Evolutionary conservation across 805 yeast species (phyloP).

Genomic region (Starmerella vitae): DNA sequence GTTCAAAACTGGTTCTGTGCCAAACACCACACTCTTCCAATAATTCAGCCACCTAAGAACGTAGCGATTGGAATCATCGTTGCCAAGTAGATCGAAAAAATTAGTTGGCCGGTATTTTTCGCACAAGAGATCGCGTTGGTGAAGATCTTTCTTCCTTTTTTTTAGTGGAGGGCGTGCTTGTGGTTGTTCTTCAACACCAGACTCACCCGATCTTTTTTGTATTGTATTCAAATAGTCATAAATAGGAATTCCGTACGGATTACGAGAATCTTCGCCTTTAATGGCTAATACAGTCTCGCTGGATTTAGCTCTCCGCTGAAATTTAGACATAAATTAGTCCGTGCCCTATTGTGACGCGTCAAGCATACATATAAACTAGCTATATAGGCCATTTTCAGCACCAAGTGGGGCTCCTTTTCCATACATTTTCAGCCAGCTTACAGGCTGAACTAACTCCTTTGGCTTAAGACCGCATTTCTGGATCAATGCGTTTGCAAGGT

Average conservation of each 20-base stretch:
- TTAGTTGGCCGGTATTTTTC: constrained; percentile 56
- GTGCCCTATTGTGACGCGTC: background rate
- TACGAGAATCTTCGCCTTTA: constrained; percentile 1
- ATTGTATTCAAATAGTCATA: no score
- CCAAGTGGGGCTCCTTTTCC: constrained; percentile 61
- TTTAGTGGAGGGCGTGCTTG: constrained; percentile 1
- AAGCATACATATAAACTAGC: constrained; percentile 26
- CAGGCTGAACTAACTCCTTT: constrained; percentile 33
- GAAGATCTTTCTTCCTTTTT: background rate
- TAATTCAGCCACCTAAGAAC: constrained; percentile 51
- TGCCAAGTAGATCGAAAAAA: constrained; percentile 58
- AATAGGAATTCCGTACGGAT: constrained; percentile 19
- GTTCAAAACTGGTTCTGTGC: constrained; percentile 4
- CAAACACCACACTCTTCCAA: constrained; percentile 34
- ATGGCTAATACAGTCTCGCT: no score
- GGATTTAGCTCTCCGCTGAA: no score
- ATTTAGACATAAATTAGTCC: no score
- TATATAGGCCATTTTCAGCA: constrained; percentile 64
- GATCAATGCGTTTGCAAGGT: constrained; percentile 33
- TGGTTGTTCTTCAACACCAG: background rate
- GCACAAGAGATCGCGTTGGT: constrained; percentile 30
- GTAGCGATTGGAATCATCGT: constrained; percentile 47
- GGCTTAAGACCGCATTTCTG: constrained; percentile 22
- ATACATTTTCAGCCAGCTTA: constrained; percentile 75
- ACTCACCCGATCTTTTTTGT: no score